Base-by-base conservation (phyloP, 345 rosid species). In the Arabidopsis suecica region DNA sequence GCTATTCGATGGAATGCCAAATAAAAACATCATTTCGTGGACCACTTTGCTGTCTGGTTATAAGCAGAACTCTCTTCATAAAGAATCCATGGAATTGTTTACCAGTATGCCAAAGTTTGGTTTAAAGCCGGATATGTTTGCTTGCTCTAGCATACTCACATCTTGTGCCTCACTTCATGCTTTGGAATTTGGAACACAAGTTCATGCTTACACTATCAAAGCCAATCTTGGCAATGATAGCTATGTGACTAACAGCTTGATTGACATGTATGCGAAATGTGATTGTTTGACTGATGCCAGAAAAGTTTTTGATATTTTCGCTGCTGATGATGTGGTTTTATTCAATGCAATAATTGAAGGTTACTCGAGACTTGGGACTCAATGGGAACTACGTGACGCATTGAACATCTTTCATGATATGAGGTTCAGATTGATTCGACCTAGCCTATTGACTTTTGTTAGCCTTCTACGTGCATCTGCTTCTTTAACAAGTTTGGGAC, bases 311-410 rank as follows among this genome's bases (percentile, higher is more conserved):
- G 81, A 89, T 79, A 16, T 18, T 54, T 83, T 83, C 72, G 64
- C 45, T 47, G 71, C 68, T 67, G 83, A 54, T 65, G 86, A 82
- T 70, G 86, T 83, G 68, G 79, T 92, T 61, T 86, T 85, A 18
- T 92, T 81, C 42, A 92, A 89, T 82, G 86, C 92, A 49, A 80
- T 92, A 72, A 88, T 92, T 23, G 88, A 88, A 85, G 97, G 97
- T 65, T 92, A 87, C 82, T 84, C 96, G 45, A 83, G 87, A 48
- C 69, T 77, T 33, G 90, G 81, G 66, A 77, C 80, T 18, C 37
- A 77, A 47, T 33, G 60, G 64, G 82, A 81, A 65, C 84, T 84
- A 11, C 64, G 44, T 16, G 91, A 92, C 66, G 87, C 84, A 23
- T 40, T 92, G 63, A 74, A 78, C 78, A 75, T 89, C 60, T 89